A percentile compares a stretch with the other conserved stretches of the same genome.
phyloP scores from a whole-genome alignment of 306 rosid species.

The Potentilla sterilis region DNA sequence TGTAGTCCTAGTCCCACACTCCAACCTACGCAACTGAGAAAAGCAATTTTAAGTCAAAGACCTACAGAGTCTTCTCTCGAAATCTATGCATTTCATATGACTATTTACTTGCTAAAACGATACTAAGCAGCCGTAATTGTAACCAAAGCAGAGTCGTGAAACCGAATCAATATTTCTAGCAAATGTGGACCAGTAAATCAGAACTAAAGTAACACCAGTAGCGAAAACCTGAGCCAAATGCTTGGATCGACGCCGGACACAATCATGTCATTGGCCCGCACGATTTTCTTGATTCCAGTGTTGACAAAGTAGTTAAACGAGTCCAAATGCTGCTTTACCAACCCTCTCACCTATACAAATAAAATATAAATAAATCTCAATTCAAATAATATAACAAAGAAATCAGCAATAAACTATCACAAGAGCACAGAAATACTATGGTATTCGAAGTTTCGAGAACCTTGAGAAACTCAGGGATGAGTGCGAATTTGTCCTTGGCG shows the following conservation, averaged over 20 bases:
- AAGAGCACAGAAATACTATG: background rate
- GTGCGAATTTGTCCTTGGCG: slow-evolving; percentile 77
- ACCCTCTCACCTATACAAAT: slow-evolving; percentile 62
- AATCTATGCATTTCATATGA: background rate
- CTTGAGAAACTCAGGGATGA: slow-evolving; percentile 86
- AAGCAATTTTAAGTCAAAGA: too few relatives aligned
- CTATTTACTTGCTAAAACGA: background rate
- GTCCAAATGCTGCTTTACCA: slow-evolving; percentile 93
- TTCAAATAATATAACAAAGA: background rate
- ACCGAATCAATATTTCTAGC: background rate
- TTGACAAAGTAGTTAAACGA: slow-evolving; percentile 80
- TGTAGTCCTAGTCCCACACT: background rate
- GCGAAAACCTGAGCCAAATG: slow-evolving; percentile 49
- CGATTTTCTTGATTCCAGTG: slow-evolving; percentile 68
- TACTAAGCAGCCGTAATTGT: background rate
- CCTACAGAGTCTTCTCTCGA: too few relatives aligned
- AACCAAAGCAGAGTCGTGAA: background rate
- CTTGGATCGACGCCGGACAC: slow-evolving; percentile 36
- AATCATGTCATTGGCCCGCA: slow-evolving; percentile 59
- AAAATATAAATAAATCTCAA: background rate
- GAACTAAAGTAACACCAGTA: background rate
- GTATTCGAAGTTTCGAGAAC: slow-evolving; percentile 24
- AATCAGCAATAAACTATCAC: background rate
- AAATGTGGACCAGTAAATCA: background rate
- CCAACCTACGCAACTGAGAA: background rate